These are phyloP conservation scores for Zancudomyces culisetae DNA, from an alignment of 371 early-diverging fungal genomes.

Conservation along the genomic window DNA sequence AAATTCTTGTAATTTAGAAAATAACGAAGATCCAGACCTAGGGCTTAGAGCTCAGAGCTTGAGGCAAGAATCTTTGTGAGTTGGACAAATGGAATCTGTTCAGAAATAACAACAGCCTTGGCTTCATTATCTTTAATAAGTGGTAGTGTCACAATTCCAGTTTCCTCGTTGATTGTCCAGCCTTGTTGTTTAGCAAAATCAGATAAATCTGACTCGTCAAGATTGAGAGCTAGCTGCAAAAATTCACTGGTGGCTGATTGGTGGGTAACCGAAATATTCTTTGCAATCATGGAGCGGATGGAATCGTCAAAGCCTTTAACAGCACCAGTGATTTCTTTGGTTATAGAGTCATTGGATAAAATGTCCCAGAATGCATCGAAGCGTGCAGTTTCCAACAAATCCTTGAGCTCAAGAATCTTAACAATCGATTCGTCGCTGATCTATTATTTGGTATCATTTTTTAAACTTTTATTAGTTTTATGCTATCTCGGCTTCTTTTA, in stretches of 20 bases:
- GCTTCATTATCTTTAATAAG: constrained; percentile 61
- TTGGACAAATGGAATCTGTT: constrained; percentile 61
- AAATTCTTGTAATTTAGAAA: neutral
- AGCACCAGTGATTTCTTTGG: constrained; percentile 30
- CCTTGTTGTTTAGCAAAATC: constrained; percentile 37
- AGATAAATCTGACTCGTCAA: constrained; percentile 21
- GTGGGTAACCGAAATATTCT: constrained; percentile 54
- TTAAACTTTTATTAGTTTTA: neutral
- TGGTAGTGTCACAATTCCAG: constrained; percentile 47
- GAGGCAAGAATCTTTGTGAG: constrained; percentile 14
- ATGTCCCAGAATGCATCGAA: constrained; percentile 65
- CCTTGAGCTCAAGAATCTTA: constrained; percentile 50
- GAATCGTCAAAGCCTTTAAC: constrained; percentile 52
- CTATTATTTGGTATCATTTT: neutral
- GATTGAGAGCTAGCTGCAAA: constrained; percentile 47
- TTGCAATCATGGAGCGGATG: constrained; percentile 51
- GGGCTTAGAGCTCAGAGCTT: neutral
- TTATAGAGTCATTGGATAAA: constrained; percentile 21
- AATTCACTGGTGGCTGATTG: constrained; percentile 45
- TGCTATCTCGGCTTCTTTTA: too few species aligned
- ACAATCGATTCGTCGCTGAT: constrained; percentile 34
- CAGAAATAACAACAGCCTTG: constrained; percentile 62
- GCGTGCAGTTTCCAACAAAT: constrained; percentile 53
- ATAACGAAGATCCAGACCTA: neutral
- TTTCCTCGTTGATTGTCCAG: constrained; percentile 34